Evolutionary conservation across 805 yeast genomes (phyloP), one percentile per base, ranked within the genome.

Genomic region (Priceomyces haplophilus): DNA sequence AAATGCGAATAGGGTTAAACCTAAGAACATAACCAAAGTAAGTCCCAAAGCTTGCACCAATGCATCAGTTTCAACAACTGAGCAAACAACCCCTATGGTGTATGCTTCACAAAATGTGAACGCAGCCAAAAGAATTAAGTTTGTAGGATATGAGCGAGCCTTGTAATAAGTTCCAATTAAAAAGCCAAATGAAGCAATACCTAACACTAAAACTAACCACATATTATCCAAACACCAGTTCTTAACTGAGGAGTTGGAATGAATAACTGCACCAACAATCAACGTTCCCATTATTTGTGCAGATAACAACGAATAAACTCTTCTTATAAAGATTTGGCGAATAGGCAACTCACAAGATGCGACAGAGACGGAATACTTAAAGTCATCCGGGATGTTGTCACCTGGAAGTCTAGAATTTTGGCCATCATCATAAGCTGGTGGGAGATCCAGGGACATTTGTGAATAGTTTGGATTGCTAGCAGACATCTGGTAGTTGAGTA

Each of bases 41-140:
- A 88, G 73, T 34, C 79, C 58, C 18, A 86, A 66, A 0, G 96
- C 95, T 55, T 85, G 82, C 17, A 87, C 56, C 1, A 89, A 82
- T 7, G 83, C 71, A 7, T 70, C 72, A 1, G 86, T 69, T 47
- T 86, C 86, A 43, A 78, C 78, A 31, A 80, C 57, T 8, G 88
- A 67, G 31, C 89, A 78, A 2, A 78, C 75, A 31, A 84, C 65
- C 2, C 95, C 93, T 17, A 89, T 67, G 8, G 79, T 72, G 56
- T 84, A 85, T 19, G 89, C 78, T 64, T 88, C 96, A 51, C 79
- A 78, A 0, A 84, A 35, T 0, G 97, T 88, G 62, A 88, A 88
- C 0, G 79, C 75, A 1, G 74, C 72, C 41, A 88, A 67, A 19
- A 84, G 65, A 4, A 78, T 42, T 46, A 85, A 64, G 53, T 87